Base-by-base conservation (phyloP, 2,329 filamentous ascomycete genomes). In the Graphiopsis chlorocephala region DNA sequence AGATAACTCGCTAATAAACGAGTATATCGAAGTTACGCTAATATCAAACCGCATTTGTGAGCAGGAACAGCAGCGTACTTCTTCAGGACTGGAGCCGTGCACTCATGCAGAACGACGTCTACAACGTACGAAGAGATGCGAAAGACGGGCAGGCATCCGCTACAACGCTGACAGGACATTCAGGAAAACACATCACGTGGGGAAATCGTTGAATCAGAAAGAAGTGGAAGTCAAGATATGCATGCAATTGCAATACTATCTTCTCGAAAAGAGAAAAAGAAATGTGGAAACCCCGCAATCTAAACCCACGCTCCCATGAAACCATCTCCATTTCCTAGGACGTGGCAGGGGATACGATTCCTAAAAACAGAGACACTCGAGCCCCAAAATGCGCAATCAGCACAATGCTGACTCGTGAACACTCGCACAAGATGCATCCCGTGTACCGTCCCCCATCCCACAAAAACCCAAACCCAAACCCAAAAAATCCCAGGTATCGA, bases 321-420 rank as follows among this genome's bases (percentile, higher is more conserved):
- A 42, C 28, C 48, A 52, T 52, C 26, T 52, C 50, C 50, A 53
- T 29, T 45, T 53, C 50, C 50, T 31, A 53, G 50, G 50, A 53
- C 31, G 15, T 11, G 38, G n/a, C 38, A 45, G 38, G n/a, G n/a
- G 38, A 45, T 12, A n/a, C 26, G 23, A 14, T 50, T 28, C 26
- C 50, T 28, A 28, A 53, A 53, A 53, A n/a, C 26, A 31, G 25
- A 53, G 38, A 45, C 38, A 45, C n/a, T 45, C 38, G 38, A 45
- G 38, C 38, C n/a, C 35, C 38, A 10, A 45, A 45, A 45, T 42
- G 38, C 38, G 38, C 38, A 45, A 11, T 45, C 38, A 12, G 38
- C 38, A 45, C n/a, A 20, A 45, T 45, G n/a, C 38, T 20, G 15
- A 53, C 12, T 31, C 50, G 26, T 31, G 50, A 28, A 29, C 25